These are phyloP conservation scores for Sanghuangporus weigelae DNA, from an alignment of 1,284 basidiomycete species.

Conservation along the genomic window DNA sequence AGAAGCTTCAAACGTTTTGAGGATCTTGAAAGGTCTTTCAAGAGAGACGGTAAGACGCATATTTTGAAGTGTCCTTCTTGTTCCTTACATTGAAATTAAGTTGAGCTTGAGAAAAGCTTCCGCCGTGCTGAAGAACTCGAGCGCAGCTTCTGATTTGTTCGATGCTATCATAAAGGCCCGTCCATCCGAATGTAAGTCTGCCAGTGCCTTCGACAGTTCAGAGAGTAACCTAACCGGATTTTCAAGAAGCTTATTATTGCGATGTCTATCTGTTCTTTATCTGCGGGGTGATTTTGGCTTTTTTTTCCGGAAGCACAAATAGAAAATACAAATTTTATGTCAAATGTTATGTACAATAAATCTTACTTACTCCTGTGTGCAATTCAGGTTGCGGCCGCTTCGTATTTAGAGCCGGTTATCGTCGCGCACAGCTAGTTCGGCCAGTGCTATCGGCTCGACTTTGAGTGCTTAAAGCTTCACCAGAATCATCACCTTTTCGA, in stretches of 20 bases:
- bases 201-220: too few relatives aligned
- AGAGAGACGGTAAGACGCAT: neutral
- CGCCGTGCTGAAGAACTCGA: neutral
- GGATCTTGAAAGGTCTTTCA: constrained; percentile 8
- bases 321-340: too few relatives aligned
- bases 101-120: neutral
- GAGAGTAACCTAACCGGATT: too few relatives aligned
- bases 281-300: too few relatives aligned
- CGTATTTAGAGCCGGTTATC: neutral
- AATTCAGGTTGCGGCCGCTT: neutral
- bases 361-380: neutral
- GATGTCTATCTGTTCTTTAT: too few relatives aligned
- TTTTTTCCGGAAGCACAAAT: too few relatives aligned
- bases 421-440: too few relatives aligned
- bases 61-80: neutral
- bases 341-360: too few relatives aligned
- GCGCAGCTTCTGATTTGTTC: neutral
- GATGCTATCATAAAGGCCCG: too few relatives aligned
- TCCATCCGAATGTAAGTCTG: too few relatives aligned
- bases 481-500: neutral
- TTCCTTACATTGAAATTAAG: neutral
- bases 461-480: neutral
- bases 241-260: too few relatives aligned
- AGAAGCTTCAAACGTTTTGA: neutral
- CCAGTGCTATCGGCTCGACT: too few relatives aligned